Percentiles rank a stretch among this genome's conserved stretches.
These are phyloP conservation scores for Blastomyces silverae DNA, from an alignment of 2,329 filamentous ascomycete species.

Conservation along the genomic window DNA sequence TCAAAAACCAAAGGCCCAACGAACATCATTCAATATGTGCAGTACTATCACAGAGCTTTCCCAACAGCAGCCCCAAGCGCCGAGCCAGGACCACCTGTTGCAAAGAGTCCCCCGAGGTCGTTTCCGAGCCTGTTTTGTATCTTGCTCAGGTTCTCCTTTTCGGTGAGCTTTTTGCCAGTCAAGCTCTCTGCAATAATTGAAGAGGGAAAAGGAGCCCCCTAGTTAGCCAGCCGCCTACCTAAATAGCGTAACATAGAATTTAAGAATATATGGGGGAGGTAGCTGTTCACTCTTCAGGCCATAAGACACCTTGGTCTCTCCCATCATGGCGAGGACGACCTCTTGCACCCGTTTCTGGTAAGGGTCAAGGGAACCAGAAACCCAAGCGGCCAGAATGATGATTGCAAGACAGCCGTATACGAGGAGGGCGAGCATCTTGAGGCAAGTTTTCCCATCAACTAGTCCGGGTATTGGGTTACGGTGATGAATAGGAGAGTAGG, in stretches of 20 bases:
- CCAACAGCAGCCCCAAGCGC: conserved; percentile 5
- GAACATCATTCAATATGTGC: background rate
- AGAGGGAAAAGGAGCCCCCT: background rate
- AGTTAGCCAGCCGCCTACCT: background rate
- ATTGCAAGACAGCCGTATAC: conserved; percentile 14
- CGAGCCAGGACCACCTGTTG: conserved; percentile 22
- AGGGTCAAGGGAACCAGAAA: conserved; percentile 28
- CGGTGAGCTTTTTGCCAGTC: conserved; percentile 24
- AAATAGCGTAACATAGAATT: background rate
- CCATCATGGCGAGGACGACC: conserved; percentile 27
- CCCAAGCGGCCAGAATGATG: conserved; percentile 25
- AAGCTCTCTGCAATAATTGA: conserved; percentile 22
- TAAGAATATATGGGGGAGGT: background rate
- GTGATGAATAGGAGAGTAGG: background rate
- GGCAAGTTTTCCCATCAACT: background rate
- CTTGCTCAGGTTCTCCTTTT: conserved; percentile 27
- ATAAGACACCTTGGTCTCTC: conserved; percentile 28
- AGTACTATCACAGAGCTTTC: conserved; percentile 6
- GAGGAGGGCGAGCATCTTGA: conserved; percentile 13
- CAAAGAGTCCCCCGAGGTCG: conserved; percentile 24
- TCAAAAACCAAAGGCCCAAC: background rate
- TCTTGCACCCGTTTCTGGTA: conserved; percentile 30
- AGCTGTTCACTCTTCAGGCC: conserved; percentile 25
- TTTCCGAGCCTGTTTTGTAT: conserved; percentile 26
- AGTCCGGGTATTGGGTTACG: background rate